Evolutionary conservation across 441 rosid genomes (phyloP).

Genomic region (Rhodomyrtus psidioides): DNA sequence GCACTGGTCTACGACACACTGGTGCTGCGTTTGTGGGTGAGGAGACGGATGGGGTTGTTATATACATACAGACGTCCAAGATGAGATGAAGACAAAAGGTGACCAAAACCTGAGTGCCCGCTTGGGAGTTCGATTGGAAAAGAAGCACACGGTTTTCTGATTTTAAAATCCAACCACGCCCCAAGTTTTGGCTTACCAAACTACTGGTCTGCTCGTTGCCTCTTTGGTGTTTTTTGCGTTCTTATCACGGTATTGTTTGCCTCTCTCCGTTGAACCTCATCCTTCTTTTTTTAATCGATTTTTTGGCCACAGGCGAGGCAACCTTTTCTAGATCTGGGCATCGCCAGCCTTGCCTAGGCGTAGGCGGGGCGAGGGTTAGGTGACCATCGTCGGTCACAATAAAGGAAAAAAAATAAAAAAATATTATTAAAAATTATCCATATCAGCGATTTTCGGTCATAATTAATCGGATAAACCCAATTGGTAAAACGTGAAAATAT

Average conservation of each 20-base stretch:
- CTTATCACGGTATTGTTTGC: background rate
- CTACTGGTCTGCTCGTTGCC: background rate
- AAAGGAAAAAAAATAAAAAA: no score
- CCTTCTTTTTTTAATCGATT: no score
- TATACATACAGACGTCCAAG: background rate
- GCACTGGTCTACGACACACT: background rate
- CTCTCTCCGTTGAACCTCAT: background rate
- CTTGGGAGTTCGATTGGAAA: background rate
- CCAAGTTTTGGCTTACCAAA: background rate
- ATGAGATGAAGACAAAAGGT: background rate
- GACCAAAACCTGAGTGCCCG: background rate
- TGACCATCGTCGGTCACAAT: no score
- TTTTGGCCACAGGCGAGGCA: no score
- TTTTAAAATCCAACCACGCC: background rate
- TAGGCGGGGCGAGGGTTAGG: no score
- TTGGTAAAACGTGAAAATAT: no score
- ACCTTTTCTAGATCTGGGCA: no score
- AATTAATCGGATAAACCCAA: no score
- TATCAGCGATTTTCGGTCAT: rapidly evolving
- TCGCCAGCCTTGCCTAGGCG: no score
- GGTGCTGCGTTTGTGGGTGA: background rate
- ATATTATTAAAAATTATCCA: no score
- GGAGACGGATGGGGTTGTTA: background rate
- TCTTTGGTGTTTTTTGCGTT: background rate
- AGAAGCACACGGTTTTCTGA: background rate